These are phyloP conservation scores for Phytophthora lateralis DNA, from an alignment of 352 stramenopile genomes.

Conservation along the genomic window DNA sequence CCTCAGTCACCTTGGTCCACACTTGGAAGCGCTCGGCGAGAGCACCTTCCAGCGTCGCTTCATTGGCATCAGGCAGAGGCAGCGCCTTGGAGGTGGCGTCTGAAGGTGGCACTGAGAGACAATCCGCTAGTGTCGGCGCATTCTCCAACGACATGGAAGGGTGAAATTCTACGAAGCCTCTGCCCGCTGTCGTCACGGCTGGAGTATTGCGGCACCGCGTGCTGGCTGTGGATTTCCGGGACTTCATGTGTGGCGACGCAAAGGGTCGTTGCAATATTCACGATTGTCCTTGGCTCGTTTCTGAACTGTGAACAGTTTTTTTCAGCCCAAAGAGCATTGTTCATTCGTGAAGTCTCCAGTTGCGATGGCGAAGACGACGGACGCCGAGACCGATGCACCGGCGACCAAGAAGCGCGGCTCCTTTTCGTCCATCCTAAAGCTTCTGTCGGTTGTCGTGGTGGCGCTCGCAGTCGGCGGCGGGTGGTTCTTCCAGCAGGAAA, in stretches of 20 bases:
- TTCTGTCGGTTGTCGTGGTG: constrained; percentile 26
- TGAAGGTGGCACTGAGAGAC: constrained; percentile 20
- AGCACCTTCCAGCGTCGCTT: constrained; percentile 28
- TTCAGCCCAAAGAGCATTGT: constrained; percentile 2
- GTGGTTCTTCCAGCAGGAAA: constrained; percentile 19
- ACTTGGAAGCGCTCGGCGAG: constrained; percentile 30
- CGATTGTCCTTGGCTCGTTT: constrained; percentile 11
- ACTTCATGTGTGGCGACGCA: too few relatives aligned
- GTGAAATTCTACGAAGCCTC: constrained; percentile 64
- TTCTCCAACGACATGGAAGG: constrained; percentile 72
- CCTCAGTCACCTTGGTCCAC: constrained; percentile 46
- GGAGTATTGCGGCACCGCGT: constrained; percentile 5
- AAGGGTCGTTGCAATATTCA: too few relatives aligned
- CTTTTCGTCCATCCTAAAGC: constrained; percentile 13
- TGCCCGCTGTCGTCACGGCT: constrained; percentile 1
- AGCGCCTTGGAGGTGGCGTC: background rate
- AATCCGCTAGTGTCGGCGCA: constrained; percentile 30
- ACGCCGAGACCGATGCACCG: background rate
- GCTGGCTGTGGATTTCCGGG: too few relatives aligned
- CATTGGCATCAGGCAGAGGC: constrained; percentile 1
- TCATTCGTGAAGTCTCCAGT: constrained; percentile 3
- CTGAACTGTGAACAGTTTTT: constrained; percentile 3
- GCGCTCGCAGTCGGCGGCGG: constrained; percentile 17
- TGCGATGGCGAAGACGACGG: constrained; percentile 11
- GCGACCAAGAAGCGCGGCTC: background rate